Evolutionary conservation across 2,329 filamentous ascomycete species (phyloP).

Genomic region (Colletotrichum nymphaeae): DNA sequence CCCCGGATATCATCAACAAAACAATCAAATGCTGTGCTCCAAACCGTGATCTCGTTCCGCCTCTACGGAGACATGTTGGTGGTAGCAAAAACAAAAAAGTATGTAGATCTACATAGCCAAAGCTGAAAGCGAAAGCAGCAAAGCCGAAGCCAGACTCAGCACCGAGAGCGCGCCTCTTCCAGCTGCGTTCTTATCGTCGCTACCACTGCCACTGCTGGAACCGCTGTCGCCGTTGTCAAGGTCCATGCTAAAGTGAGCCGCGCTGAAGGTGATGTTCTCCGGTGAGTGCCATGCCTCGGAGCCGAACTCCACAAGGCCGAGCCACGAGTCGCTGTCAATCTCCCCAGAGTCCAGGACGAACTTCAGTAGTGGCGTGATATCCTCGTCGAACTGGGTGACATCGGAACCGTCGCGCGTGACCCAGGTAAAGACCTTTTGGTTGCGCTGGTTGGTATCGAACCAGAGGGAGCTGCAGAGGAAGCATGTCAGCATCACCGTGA

Average conservation of each 20-base stretch:
- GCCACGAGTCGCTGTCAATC: conserved; percentile 40
- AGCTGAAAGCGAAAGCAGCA: background rate
- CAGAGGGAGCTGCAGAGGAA: conserved; percentile 41
- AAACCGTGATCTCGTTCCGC: background rate
- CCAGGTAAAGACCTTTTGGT: conserved; percentile 46
- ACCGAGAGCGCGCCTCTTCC: background rate
- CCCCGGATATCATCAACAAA: background rate
- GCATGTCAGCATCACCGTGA: background rate
- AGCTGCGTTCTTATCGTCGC: conserved; percentile 10
- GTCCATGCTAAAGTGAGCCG: conserved; percentile 40
- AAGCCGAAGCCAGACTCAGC: background rate
- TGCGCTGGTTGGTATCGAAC: conserved; percentile 43
- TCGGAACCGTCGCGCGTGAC: conserved; percentile 38
- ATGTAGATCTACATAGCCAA: background rate
- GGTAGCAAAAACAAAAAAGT: background rate
- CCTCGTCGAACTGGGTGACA: conserved; percentile 42
- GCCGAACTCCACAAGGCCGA: conserved; percentile 46
- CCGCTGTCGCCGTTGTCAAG: conserved; percentile 33
- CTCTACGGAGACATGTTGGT: background rate
- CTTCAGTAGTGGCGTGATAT: conserved; percentile 45
- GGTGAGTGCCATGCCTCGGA: conserved; percentile 44
- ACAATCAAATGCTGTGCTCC: background rate
- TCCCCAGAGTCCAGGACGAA: conserved; percentile 44
- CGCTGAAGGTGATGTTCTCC: conserved; percentile 45
- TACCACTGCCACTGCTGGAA: background rate